Percentiles rank a stretch among this genome's conserved stretches.
Evolutionary conservation across 768 basidiomycete species (phyloP).

Genomic region (Stropharia rugosoannulata): DNA sequence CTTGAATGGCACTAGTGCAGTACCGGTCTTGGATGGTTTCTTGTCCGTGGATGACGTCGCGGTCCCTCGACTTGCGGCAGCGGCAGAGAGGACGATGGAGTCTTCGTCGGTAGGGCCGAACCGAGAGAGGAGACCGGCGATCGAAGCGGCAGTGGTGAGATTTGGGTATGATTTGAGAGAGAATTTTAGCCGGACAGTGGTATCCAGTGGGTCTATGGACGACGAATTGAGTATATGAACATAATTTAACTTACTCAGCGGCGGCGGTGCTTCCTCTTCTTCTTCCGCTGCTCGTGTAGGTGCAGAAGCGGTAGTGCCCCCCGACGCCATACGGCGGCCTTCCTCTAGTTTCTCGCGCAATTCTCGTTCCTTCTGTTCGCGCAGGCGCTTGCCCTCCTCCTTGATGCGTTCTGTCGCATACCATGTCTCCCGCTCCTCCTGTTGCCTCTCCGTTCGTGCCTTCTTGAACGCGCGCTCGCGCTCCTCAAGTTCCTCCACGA

Average conservation of each 20-base stretch:
- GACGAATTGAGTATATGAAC: constrained; percentile 1
- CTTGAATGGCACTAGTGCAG: constrained; percentile 74
- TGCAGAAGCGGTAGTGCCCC: constrained; percentile 3
- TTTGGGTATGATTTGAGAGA: constrained; percentile 53
- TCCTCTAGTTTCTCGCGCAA: constrained; percentile 43
- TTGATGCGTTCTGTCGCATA: constrained; percentile 71
- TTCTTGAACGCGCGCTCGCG: constrained; percentile 79
- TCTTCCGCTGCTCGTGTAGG: constrained; percentile 22
- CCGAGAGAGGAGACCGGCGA: constrained; percentile 50
- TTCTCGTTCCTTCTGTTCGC: constrained; percentile 66
- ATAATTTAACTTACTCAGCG: constrained; percentile 40
- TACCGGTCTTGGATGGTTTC: constrained; percentile 64
- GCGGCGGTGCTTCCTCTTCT: constrained; percentile 47
- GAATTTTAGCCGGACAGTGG: constrained; percentile 76
- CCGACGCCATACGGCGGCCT: constrained; percentile 16
- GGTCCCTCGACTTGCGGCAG: constrained; percentile 42
- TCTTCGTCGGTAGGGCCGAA: constrained; percentile 66
- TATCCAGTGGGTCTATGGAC: constrained; percentile 60
- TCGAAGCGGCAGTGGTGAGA: constrained; percentile 49
- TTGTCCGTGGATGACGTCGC: constrained; percentile 47
- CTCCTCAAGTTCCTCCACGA: constrained; percentile 79
- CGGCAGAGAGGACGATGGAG: constrained; percentile 67
- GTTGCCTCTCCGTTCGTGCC: constrained; percentile 57
- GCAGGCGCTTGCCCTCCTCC: constrained; percentile 66
- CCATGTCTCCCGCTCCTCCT: constrained; percentile 52